These are phyloP conservation scores for Didymella lethalis DNA, from an alignment of 2,329 filamentous ascomycete genomes.

Conservation along the genomic window DNA sequence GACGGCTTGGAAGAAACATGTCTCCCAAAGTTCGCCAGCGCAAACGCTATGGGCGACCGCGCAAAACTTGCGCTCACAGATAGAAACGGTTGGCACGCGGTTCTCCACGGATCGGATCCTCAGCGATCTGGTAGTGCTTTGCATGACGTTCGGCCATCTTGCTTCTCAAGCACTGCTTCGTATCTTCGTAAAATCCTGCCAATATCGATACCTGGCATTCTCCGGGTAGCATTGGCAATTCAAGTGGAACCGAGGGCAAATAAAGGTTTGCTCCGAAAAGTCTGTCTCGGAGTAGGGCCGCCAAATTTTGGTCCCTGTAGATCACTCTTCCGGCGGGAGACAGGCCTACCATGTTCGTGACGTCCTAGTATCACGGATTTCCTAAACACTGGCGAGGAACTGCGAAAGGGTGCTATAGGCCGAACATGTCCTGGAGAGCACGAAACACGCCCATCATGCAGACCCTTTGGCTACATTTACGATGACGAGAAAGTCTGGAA, in stretches of 20 bases:
- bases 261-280: conserved; percentile 15
- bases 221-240: conserved; percentile 9
- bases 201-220: conserved; percentile 14
- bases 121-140: conserved; percentile 6
- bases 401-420: conserved; percentile 12
- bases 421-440: conserved; percentile 4
- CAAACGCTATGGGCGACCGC: conserved; percentile 12
- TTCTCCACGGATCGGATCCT: conserved; percentile 15
- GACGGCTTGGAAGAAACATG: conserved; percentile 3
- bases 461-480: conserved; percentile 10
- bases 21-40: conserved; percentile 6
- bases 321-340: conserved; percentile 18
- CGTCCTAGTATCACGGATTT: conserved; percentile 12
- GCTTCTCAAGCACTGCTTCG: not conserved
- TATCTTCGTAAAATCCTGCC: conserved; percentile 15
- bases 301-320: conserved; percentile 22
- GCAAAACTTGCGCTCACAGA: conserved; percentile 10
- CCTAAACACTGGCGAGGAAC: conserved; percentile 8
- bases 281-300: conserved; percentile 12
- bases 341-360: conserved; percentile 19
- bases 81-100: conserved; percentile 12
- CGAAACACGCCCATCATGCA: not conserved
- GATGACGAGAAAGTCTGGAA: conserved; percentile 5
- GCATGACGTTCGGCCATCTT: conserved; percentile 13
- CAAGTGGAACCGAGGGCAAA: conserved; percentile 21